phyloP scores from a whole-genome alignment of 371 early-diverging fungal species.

The Actinomucor elegans region DNA sequence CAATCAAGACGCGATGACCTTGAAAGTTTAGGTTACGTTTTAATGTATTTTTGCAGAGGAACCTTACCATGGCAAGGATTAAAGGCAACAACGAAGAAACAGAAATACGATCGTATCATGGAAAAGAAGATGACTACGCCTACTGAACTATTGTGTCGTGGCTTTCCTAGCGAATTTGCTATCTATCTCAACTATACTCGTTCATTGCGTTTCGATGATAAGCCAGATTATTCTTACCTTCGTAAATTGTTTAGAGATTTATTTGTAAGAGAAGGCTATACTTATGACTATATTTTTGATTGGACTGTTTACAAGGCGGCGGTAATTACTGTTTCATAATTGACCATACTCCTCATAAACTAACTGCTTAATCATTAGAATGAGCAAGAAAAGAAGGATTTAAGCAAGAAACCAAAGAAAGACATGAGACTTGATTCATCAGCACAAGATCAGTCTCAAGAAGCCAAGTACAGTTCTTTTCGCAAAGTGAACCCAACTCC shows the following conservation, averaged over 20 bases:
- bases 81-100: conserved; percentile 96
- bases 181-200: conserved; percentile 97
- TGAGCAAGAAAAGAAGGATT: too few species aligned
- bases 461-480: background rate
- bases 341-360: too few species aligned
- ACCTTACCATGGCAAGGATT: conserved; percentile 99
- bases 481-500: too few species aligned
- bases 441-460: background rate
- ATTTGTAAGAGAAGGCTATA: conserved; percentile 93
- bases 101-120: conserved; percentile 99
- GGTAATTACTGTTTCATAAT: too few species aligned
- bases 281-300: conserved; percentile 98
- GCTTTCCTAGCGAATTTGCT: conserved; percentile 94
- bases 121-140: conserved; percentile 99
- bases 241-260: conserved; percentile 95
- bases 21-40: conserved; percentile 98
- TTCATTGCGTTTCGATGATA: conserved; percentile 97
- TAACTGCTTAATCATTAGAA: too few species aligned
- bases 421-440: too few species aligned
- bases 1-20: conserved; percentile 99
- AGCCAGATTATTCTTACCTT: conserved; percentile 98
- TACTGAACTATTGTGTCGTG: conserved; percentile 94
- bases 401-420: too few species aligned
- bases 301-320: conserved; percentile 71
- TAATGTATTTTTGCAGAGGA: conserved; percentile 99